Base-by-base conservation (phyloP, 148 eudicot species). In the Diospyros kaki region DNA sequence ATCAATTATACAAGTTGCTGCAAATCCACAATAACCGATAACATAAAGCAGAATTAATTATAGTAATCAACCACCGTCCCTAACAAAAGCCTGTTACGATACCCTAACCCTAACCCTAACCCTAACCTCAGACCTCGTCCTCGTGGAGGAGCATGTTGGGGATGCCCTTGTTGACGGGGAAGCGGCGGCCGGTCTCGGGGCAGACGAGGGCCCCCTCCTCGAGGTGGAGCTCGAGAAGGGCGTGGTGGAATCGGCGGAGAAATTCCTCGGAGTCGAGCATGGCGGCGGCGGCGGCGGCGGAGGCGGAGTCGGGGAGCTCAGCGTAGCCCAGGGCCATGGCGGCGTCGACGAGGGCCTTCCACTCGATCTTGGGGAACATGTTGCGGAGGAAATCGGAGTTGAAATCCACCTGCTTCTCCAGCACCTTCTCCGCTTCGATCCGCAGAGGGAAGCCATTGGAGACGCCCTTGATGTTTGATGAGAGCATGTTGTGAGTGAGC, bases 401-500 rank as follows among this genome's bases (percentile, higher is more conserved):
- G 73, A 89, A 75, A 6, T 91, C 97, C 0, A 96, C 93, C 59
- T 84, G 81, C 83, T 89, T 91, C 38, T 84, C 88, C 14, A 85
- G 81, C 45, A 89, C 84, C 63, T 84, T 88, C 73, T 53, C 85
- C 0, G 79, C 85, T 78, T 96, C 98, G 69, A 96, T 89, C 61
- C 66, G 74, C 14, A 95, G 83, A 0, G 99, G 97, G 76, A 89
- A 95, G 56, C 97, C 97, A 54, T 89, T 87, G 1, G 81, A 68
- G 1, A 93, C 99, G 5, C 99, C 98, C 78, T 93, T 96, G 74
- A 96, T 88, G 88, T 93, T 93, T 1, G 93, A 95, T 0, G 97
- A 88, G 1, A 95, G 82, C 99, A 95, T 95, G 86, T 93, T 95
- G 89, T 91, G 99, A 5, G 97, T 95, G 56, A 93, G 77, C 9